Evolutionary conservation across 306 rosid genomes (phyloP).

Genomic region (Rubus parviflorus): DNA sequence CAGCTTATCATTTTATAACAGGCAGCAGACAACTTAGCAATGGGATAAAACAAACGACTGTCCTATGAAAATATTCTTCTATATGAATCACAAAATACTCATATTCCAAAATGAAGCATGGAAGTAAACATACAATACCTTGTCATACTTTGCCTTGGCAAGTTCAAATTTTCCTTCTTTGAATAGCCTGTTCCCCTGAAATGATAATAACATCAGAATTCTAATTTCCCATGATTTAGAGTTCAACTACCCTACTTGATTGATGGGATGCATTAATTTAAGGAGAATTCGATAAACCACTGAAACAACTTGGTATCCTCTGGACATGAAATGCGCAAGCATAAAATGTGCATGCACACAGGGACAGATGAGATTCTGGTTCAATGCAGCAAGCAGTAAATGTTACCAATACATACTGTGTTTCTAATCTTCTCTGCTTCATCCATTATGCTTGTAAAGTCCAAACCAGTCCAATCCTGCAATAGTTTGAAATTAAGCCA

Average conservation of each 20-base stretch:
- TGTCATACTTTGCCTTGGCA: slow-evolving; percentile 96
- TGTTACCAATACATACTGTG: slow-evolving; percentile 58
- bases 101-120: not conserved
- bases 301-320: not conserved
- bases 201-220: slow-evolving; percentile 29
- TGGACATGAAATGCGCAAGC: not conserved
- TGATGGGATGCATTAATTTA: no score
- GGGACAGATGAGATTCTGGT: not conserved
- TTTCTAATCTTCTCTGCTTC: slow-evolving; percentile 84
- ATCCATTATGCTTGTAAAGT: slow-evolving; percentile 80
- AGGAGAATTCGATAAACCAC: not conserved
- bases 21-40: not conserved
- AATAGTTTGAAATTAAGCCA: slow-evolving; percentile 17
- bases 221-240: slow-evolving; percentile 13
- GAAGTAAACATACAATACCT: slow-evolving; percentile 46
- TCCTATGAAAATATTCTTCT: not conserved
- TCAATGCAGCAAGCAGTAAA: slow-evolving; percentile 15
- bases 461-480: slow-evolving; percentile 98
- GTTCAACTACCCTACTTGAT: not conserved
- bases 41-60: not conserved
- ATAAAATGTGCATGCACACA: not conserved
- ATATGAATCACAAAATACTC: not conserved
- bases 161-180: slow-evolving; percentile 95
- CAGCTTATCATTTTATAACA: not conserved
- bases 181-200: slow-evolving; percentile 94